Conservation (phyloP, 2,329 filamentous ascomycete species). For the Calonectria pauciramosa region DNA sequence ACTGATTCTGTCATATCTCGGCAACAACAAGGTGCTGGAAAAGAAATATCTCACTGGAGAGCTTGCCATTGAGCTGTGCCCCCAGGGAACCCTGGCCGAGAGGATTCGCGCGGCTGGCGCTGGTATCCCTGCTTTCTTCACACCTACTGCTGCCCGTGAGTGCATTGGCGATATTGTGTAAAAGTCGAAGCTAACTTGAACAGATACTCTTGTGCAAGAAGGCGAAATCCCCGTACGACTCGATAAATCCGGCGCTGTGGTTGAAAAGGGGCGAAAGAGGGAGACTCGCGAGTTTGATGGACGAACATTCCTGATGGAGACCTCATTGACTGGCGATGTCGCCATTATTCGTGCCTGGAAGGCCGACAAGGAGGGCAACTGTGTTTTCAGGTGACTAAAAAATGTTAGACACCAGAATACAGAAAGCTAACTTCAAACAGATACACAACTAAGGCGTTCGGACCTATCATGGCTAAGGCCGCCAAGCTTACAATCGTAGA, state of each 20-base stretch:
- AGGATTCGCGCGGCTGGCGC: constrained; percentile 79
- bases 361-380: constrained; percentile 83
- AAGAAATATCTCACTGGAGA: constrained; percentile 81
- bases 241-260: constrained; percentile 69
- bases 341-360: constrained; percentile 84
- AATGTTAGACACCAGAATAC: rapidly evolving
- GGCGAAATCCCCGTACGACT: constrained; percentile 77
- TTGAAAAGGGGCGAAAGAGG: constrained; percentile 74
- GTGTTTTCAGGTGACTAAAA: constrained; percentile 74
- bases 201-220: constrained; percentile 75
- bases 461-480: constrained; percentile 84
- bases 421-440: constrained; percentile 44
- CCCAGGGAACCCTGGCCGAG: constrained; percentile 82
- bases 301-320: constrained; percentile 82
- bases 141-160: constrained; percentile 78
- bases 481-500: constrained; percentile 85
- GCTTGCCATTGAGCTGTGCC: constrained; percentile 81
- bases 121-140: constrained; percentile 86
- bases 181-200: constrained; percentile 24
- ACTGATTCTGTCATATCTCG: constrained; percentile 82
- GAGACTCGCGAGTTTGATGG: constrained; percentile 82
- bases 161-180: constrained; percentile 20
- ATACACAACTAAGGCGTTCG: constrained; percentile 82
- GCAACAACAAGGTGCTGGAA: constrained; percentile 83
- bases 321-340: constrained; percentile 80